Base-by-base conservation (phyloP, 2,329 filamentous ascomycete species). In the Leptosphaerulina australis region DNA sequence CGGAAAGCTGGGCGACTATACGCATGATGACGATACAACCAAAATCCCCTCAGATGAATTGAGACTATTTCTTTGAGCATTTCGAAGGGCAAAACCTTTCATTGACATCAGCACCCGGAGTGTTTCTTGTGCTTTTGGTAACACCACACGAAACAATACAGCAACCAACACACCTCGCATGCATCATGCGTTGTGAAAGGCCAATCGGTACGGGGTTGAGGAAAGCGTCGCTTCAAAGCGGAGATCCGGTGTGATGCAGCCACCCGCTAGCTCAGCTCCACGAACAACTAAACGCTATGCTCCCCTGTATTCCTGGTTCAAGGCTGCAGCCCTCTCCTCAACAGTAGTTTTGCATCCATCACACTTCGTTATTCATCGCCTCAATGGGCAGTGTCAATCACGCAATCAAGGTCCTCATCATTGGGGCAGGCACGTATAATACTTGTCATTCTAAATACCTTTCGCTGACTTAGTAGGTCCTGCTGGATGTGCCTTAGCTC, bases 401-500 rank as follows among this genome's bases (percentile, higher is more conserved):
- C 30, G 38, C 10, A 2, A 59, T 65, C 51, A 65, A 59, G 24
- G 59, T 64, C 6, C 48, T 66, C n/a, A 49, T 66, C 10, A 59
- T 66, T 6, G 63, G 63, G 31, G 63, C 63, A 47, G 63, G 63
- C 65, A 36, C n/a, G 11, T 12, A 18, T 11, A 2, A 12, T 10
- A 3, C 9, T 10, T n/a, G 4, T 15, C n/a, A 15, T 4, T 5
- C 3, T 6, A 20, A 17, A 20, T 5, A 31, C 21, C 29, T 20
- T 36, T 50, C 4, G 53, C 36, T 51, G 24, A 31, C 29, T 44
- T 4, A 4, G 6, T 45, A 77, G 75, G 74, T 12, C 73, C 71
- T 33, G 75, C 74, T 12, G 74, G 75, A 7, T 74, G 75, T 44
- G 67, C 72, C 1, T 63, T 74, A 18, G 74, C 75, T 4, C 73